Base-by-base conservation (phyloP, 192 early-diverging fungal genomes). In the Mortierella antarctica region DNA sequence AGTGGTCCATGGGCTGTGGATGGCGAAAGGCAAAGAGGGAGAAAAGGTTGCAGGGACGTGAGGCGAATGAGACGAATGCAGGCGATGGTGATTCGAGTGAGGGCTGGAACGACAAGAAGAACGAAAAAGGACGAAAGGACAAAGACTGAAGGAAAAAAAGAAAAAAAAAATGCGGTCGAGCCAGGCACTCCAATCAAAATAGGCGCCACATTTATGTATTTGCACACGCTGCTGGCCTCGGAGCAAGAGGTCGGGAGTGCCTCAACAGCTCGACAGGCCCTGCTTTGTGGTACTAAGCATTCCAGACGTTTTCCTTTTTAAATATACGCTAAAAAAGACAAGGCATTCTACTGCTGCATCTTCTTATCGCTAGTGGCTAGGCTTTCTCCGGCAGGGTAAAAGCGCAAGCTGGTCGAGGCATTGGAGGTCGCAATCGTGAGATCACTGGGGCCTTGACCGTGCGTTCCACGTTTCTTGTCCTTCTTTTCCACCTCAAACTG, bases 351-450 rank as follows among this genome's bases (percentile, higher is more conserved):
- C 11, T 42, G 41, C n/a, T 31, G 57, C 57, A 31, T 59, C 23
- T 61, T 70, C 45, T 60, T 53, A 23, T 14, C 48, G 46, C 57
- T 54, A 13, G 47, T 13, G 5, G 65, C 65, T 21, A 68, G 67
- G 13, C 70, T 80, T 12, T 71, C 65, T 7, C 70, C 77, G 0
- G 54, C 53, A 42, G 77, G 70, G 60, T 80, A 80, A 61, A 80
- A 68, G 12, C 70, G 52, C 44, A 80, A 49, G 39, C 45, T 72
- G 13, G 65, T 45, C 39, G 52, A 42, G 5, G 40, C 11, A 50
- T 80, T 80, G 17, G 50, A 67, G 10, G 77, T 63, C 14, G 13
- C 2, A 40, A 80, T n/a, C 31, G 42, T 68, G 39, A 80, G 48
- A 18, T 67, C 21, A 15, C 69, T 50, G 7, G 17, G 23, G 2